Conservation (phyloP, 2,329 filamentous ascomycete genomes). For the Aspergillus latus region DNA sequence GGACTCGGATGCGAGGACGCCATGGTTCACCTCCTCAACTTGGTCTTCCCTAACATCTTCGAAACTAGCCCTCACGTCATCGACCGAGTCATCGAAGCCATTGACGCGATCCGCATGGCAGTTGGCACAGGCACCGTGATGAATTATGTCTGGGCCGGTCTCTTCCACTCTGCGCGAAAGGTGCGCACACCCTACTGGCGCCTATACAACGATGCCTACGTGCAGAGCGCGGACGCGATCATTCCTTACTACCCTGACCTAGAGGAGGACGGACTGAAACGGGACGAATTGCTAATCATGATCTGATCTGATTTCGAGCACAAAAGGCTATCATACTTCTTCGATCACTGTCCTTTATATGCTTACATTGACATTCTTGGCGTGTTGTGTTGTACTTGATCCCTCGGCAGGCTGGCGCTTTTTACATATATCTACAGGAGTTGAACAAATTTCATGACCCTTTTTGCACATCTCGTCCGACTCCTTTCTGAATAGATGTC, state of each 20-base stretch:
- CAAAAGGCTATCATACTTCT: constrained; percentile 2
- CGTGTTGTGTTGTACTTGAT: neutral
- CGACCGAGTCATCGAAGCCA: constrained; percentile 94
- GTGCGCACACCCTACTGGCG: constrained; percentile 95
- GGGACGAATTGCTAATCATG: constrained; percentile 81
- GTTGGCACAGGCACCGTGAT: constrained; percentile 89
- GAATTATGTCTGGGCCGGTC: constrained; percentile 97
- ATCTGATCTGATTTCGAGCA: constrained; percentile 12
- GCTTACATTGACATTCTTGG: neutral
- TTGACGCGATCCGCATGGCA: constrained; percentile 91
- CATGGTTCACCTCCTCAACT: constrained; percentile 95
- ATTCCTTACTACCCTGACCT: constrained; percentile 92
- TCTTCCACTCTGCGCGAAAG: constrained; percentile 96
- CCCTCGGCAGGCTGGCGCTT: neutral
- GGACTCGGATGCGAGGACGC: constrained; percentile 96
- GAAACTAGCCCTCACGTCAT: constrained; percentile 98
- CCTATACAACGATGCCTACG: constrained; percentile 95
- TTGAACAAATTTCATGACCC: neutral
- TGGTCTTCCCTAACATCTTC: constrained; percentile 95
- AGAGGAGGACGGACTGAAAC: constrained; percentile 74
- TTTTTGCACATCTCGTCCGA: neutral
- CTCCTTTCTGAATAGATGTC: neutral
- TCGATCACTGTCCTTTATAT: constrained; percentile 1
- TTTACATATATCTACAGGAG: neutral
- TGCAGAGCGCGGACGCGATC: constrained; percentile 89